Percentiles rank a stretch among this genome's conserved stretches.
These are phyloP conservation scores for Cladosporium sp. DNA, from an alignment of 2,329 filamentous ascomycete species.

Conservation along the genomic window DNA sequence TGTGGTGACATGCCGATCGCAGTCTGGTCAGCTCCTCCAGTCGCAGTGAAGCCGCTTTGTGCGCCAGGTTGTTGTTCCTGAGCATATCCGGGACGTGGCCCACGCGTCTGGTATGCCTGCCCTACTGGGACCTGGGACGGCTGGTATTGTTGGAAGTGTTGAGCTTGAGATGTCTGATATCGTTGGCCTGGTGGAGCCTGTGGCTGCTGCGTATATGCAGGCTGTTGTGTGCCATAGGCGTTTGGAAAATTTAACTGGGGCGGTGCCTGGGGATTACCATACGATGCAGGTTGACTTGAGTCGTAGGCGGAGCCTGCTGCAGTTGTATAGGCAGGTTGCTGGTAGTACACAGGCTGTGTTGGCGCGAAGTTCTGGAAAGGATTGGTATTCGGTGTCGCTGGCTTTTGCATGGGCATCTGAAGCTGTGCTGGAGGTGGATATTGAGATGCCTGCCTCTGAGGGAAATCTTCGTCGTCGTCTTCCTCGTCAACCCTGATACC, in stretches of 20 bases:
- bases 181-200: too few relatives aligned
- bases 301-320: background rate
- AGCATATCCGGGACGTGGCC: too few relatives aligned
- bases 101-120: too few relatives aligned
- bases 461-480: background rate
- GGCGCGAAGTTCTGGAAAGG: background rate
- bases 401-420: background rate
- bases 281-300: background rate
- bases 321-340: background rate
- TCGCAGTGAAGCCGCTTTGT: too few relatives aligned
- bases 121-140: too few relatives aligned
- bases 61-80: too few relatives aligned
- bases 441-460: background rate
- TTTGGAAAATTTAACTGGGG: background rate
- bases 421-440: background rate
- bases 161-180: too few relatives aligned
- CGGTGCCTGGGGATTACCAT: background rate
- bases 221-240: background rate
- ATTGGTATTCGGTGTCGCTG: background rate
- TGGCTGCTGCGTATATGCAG: background rate
- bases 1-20: too few relatives aligned
- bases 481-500: background rate
- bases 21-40: too few relatives aligned
- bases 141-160: too few relatives aligned
- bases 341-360: background rate